A percentile compares a stretch with the other conserved stretches of the same genome.
Conservation (phyloP, 345 rosid species). For the Lepidium didymum region DNA sequence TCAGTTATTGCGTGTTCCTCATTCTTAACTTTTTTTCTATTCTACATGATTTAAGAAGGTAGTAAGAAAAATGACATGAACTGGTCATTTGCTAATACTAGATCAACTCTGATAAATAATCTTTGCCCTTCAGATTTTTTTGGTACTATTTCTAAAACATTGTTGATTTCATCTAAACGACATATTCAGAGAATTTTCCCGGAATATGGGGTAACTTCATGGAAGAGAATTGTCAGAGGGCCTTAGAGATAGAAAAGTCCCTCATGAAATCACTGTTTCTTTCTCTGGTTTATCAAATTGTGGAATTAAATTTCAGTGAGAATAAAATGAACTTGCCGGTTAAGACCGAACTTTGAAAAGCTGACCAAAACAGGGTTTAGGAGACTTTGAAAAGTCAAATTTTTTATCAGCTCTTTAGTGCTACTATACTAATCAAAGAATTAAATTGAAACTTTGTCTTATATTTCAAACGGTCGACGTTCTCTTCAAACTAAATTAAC, state of each 20-base stretch:
- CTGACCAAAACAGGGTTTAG: background rate
- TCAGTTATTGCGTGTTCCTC: background rate
- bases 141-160: background rate
- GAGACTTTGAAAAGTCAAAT: background rate
- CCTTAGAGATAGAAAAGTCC: background rate
- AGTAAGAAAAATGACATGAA: background rate
- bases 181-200: background rate
- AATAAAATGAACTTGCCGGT: background rate
- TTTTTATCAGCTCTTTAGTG: background rate
- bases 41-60: background rate
- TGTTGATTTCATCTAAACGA: background rate
- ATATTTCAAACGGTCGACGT: background rate
- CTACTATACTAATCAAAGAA: background rate
- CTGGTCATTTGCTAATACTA: background rate
- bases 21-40: background rate
- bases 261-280: too few relatives aligned
- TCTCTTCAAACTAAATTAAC: background rate
- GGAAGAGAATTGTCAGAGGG: background rate
- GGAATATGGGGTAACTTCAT: background rate
- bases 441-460: background rate
- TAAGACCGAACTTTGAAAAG: background rate
- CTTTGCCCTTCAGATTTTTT: background rate
- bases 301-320: background rate
- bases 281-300: background rate
- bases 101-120: background rate